These are phyloP conservation scores for Neoarthrinium moseri DNA, from an alignment of 2,329 filamentous ascomycete species.

Conservation along the genomic window DNA sequence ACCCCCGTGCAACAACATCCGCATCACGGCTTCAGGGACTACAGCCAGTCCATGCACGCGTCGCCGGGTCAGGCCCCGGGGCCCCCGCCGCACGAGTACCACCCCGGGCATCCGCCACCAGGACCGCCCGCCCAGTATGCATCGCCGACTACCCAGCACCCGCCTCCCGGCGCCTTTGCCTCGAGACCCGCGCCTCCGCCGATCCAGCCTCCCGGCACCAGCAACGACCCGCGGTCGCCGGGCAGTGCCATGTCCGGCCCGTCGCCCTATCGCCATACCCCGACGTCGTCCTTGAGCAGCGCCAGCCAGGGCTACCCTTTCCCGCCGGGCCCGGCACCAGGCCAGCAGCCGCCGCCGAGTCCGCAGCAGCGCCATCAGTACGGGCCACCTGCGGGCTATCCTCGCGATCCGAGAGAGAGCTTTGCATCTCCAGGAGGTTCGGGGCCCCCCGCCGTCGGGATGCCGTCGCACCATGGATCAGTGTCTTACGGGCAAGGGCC, in stretches of 20 bases:
- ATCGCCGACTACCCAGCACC: slow-evolving; percentile 29
- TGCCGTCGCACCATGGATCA: slow-evolving; percentile 27
- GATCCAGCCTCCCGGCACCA: slow-evolving; percentile 43
- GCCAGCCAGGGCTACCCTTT: slow-evolving; percentile 49
- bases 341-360: slow-evolving; percentile 44
- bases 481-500: slow-evolving; percentile 41
- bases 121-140: slow-evolving; percentile 37
- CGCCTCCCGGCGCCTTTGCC: slow-evolving; percentile 39
- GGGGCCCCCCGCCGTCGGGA: slow-evolving; percentile 29
- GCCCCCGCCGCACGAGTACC: slow-evolving; percentile 46
- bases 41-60: slow-evolving; percentile 43
- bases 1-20: slow-evolving; percentile 39
- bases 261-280: slow-evolving; percentile 50
- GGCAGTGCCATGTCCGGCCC: slow-evolving; percentile 40
- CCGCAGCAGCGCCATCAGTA: slow-evolving; percentile 54
- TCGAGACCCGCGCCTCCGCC: slow-evolving; percentile 31
- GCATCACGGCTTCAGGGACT: slow-evolving; percentile 51
- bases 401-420: slow-evolving; percentile 40
- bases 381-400: slow-evolving; percentile 41
- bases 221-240: slow-evolving; percentile 51
- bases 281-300: slow-evolving; percentile 41
- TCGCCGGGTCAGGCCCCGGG: slow-evolving; percentile 31
- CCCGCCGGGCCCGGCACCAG: slow-evolving; percentile 32
- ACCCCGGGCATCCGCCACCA: slow-evolving; percentile 21
- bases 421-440: slow-evolving; percentile 37